These are phyloP conservation scores for Pichia sp. DNA, from an alignment of 1,139 yeast genomes.

Conservation along the genomic window DNA sequence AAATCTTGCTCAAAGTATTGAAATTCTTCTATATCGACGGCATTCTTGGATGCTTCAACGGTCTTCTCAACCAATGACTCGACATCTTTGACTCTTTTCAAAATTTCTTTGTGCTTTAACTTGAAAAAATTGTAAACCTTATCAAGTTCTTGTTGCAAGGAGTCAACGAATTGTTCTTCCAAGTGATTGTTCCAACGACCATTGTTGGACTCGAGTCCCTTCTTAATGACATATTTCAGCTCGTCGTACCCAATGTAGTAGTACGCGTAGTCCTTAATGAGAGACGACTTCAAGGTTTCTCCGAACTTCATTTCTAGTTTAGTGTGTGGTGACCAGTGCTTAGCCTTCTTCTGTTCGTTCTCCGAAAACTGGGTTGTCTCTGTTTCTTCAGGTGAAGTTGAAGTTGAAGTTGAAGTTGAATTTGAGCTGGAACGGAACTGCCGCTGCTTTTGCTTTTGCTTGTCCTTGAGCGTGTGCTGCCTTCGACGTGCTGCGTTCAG, in stretches of 20 bases:
- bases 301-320: conserved; percentile 78
- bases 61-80: conserved; percentile 38
- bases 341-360: no score
- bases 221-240: conserved; percentile 70
- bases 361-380: not conserved
- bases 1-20: conserved; percentile 68
- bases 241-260: conserved; percentile 90
- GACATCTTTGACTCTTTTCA: conserved; percentile 74
- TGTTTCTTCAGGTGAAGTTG: not conserved
- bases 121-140: conserved; percentile 87
- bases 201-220: conserved; percentile 40
- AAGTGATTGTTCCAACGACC: conserved; percentile 59
- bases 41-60: conserved; percentile 25
- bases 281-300: conserved; percentile 64
- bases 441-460: no score
- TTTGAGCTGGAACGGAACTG: not conserved
- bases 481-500: no score
- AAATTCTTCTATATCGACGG: conserved; percentile 28
- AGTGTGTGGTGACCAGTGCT: no score
- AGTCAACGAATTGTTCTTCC: conserved; percentile 73
- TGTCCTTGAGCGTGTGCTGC: no score
- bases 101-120: conserved; percentile 78
- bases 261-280: conserved; percentile 78
- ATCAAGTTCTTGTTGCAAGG: conserved; percentile 75
- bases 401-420: not conserved